These are phyloP conservation scores for Hibiscus tridactylites DNA, from an alignment of 345 rosid species.

Conservation along the genomic window DNA sequence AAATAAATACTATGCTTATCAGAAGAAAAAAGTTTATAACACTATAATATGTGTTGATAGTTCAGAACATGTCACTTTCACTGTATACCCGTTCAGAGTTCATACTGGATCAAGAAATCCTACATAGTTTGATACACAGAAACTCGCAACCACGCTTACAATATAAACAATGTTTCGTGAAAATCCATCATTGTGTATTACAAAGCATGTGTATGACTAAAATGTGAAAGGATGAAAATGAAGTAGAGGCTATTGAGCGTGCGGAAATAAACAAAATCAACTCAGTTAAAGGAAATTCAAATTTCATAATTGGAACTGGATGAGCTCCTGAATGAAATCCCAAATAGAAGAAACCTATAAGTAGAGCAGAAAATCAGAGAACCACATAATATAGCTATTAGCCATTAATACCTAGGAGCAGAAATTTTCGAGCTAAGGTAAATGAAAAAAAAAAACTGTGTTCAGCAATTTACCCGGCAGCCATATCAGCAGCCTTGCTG, in stretches of 20 bases:
- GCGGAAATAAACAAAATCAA: neutral
- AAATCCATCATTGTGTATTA: neutral
- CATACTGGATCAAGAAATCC: neutral
- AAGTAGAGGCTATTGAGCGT: neutral
- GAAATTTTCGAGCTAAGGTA: neutral
- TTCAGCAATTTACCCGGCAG: conserved; percentile 60
- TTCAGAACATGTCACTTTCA: neutral
- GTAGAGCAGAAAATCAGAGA: neutral
- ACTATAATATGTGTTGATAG: neutral
- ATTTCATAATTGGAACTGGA: conserved; percentile 2
- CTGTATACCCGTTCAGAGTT: neutral
- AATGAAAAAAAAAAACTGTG: conserved; percentile 4
- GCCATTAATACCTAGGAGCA: neutral
- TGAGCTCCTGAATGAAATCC: neutral
- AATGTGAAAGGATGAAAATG: neutral
- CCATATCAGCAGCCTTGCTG: conserved; percentile 96
- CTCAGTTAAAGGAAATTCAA: neutral
- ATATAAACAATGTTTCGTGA: neutral
- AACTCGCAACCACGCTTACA: neutral
- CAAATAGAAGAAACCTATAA: neutral
- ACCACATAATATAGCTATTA: neutral
- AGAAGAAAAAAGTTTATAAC: neutral
- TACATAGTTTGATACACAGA: too few species aligned
- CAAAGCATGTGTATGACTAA: neutral
- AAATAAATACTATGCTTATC: neutral